Evolutionary conservation across 345 rosid genomes (phyloP).

Genomic region (Hibiscus tridactylites): DNA sequence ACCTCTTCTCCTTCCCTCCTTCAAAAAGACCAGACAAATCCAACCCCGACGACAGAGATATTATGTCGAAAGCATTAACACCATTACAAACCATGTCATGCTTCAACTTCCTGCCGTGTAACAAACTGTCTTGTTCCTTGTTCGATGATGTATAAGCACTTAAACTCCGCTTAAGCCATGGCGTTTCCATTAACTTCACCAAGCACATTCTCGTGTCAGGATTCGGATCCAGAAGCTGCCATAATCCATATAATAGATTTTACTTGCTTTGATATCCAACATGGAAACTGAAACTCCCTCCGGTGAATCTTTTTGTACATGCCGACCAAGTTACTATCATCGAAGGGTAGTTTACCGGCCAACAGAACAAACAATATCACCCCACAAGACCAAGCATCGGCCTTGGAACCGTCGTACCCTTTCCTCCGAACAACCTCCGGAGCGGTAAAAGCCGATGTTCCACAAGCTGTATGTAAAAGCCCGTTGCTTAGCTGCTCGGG

Average conservation of each 20-base stretch:
- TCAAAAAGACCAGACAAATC: conserved; percentile 62
- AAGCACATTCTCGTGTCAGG: conserved; percentile 63
- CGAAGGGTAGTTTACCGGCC: conserved; percentile 54
- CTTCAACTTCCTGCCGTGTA: conserved; percentile 16
- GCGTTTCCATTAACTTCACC: conserved; percentile 29
- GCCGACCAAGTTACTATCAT: conserved; percentile 37
- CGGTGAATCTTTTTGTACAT: conserved; percentile 53
- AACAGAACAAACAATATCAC: conserved; percentile 57
- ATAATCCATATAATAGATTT: conserved; percentile 28
- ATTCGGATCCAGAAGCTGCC: conserved; percentile 67
- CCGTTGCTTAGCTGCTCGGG: conserved; percentile 48
- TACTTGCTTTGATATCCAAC: conserved; percentile 42
- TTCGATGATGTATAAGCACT: conserved; percentile 1
- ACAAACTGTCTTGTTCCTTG: neutral
- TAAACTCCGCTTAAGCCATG: conserved; percentile 48
- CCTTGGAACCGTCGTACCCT: conserved; percentile 61
- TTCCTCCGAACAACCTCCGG: conserved; percentile 58
- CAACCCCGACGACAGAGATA: conserved; percentile 56
- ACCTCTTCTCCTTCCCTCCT: conserved; percentile 43
- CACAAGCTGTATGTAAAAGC: conserved; percentile 70
- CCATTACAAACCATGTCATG: conserved; percentile 4
- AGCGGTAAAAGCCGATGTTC: conserved; percentile 64
- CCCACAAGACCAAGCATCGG: conserved; percentile 93
- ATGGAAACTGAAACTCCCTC: conserved; percentile 52
- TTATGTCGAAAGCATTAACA: conserved; percentile 72